Evolutionary conservation across 495 filamentous ascomycete species (phyloP).

Genomic region (Chaetomium cochliodes): DNA sequence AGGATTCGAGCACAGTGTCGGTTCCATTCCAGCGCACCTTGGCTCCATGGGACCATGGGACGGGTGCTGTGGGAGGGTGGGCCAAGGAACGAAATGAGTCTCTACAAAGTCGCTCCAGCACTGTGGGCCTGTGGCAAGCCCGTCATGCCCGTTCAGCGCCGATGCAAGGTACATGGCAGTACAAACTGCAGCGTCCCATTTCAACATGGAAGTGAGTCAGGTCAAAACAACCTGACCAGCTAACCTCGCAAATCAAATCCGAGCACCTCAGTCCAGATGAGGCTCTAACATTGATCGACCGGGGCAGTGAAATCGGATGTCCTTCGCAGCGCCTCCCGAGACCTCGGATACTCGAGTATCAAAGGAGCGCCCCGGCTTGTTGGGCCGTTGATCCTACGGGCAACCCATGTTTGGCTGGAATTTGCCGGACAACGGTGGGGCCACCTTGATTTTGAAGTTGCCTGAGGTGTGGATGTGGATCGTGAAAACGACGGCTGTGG

Average conservation of each 20-base stretch:
- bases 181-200: neutral
- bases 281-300: neutral
- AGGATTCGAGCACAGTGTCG: slow-evolving; percentile 31
- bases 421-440: neutral
- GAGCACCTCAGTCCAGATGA: neutral
- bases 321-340: neutral
- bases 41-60: too few relatives aligned
- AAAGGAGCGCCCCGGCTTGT: neutral
- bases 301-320: neutral
- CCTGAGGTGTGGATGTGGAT: too few relatives aligned
- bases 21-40: neutral
- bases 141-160: neutral
- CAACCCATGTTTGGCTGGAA: neutral
- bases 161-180: slow-evolving; percentile 8
- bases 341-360: neutral
- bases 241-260: neutral
- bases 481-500: neutral
- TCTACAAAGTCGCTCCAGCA: slow-evolving; percentile 8
- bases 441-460: slow-evolving; percentile 1
- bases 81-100: slow-evolving; percentile 5
- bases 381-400: slow-evolving; percentile 5
- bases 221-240: too few relatives aligned
- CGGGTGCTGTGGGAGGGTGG: slow-evolving; percentile 2
- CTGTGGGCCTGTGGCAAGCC: slow-evolving; percentile 6
- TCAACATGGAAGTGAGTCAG: neutral